Evolutionary conservation across 805 yeast species (phyloP), one percentile per base, ranked within the genome.

Genomic region (Candida railenensis): DNA sequence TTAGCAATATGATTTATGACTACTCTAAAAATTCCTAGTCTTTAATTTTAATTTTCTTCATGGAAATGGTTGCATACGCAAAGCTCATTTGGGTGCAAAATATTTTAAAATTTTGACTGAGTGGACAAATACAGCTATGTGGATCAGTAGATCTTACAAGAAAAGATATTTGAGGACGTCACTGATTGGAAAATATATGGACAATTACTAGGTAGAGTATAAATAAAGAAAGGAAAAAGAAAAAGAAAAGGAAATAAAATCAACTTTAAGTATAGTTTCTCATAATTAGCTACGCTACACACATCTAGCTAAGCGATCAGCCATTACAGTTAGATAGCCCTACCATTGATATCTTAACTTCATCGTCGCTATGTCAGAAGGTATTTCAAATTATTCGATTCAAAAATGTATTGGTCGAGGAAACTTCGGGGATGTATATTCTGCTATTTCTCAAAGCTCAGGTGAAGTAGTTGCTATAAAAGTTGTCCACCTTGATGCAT

Each of bases 351-450:
- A 7, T 16, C 37, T 7, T 8, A 14, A 34, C 5, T 36, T 36
- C 39, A 7, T 5, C 5, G 5, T 36, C 12, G 39, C 39, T 36
- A 36, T 36, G 39, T 9, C 39, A 19, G 19, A 14, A 14, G n/a
- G 19, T 9, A n/a, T 37, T 11, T 18, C 18, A 37, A 37, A 37
- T n/a, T 37, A 37, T n/a, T 37, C 30, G 9, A 18, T 37, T 21
- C 15, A 72, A 20, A 77, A 79, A 44, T 83, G 90, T 57, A 80
- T 89, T 12, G 96, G 96, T 0, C 74, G 80, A 47, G 96, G 96
- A 0, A 86, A 86, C 53, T 89, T 89, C 70, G 96, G 96, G 14
- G 92, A 87, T 58, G 96, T 89, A 34, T 89, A 81, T 61, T 79
- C 74, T 56, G 94, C 89, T 38, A 50, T 49, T 14, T 73, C 73